A percentile compares a stretch with the other conserved stretches of the same genome.
Evolutionary conservation across 2,329 filamentous ascomycete genomes (phyloP).

Genomic region (Aaosphaeria pasadenensis): DNA sequence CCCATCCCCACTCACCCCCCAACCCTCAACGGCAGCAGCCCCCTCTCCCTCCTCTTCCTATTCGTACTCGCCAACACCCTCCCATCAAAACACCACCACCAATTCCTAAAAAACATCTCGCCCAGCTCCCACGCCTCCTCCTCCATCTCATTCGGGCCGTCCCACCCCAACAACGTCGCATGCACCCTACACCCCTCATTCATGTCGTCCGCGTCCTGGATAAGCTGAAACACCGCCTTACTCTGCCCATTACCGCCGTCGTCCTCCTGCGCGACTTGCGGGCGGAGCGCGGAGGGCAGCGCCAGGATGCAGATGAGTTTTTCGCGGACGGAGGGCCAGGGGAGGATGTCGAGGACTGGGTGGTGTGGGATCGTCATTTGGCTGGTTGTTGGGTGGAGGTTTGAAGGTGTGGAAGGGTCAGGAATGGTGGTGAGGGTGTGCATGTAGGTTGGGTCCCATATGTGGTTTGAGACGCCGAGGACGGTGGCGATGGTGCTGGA

Average conservation of each 20-base stretch:
- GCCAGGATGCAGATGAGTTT: conserved; percentile 52
- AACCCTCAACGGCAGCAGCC: conserved; percentile 25
- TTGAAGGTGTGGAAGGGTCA: conserved; percentile 12
- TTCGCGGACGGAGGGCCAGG: conserved; percentile 54
- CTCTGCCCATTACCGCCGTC: conserved; percentile 31
- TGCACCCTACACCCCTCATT: conserved; percentile 43
- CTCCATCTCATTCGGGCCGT: conserved; percentile 49
- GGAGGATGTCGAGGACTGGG: conserved; percentile 56
- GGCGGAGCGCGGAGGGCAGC: conserved; percentile 49
- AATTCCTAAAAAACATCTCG: conserved; percentile 56
- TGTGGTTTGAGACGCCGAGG: conserved; percentile 8
- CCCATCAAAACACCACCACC: conserved; percentile 60
- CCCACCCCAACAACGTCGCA: conserved; percentile 41
- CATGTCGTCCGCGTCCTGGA: conserved; percentile 57
- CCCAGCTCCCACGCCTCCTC: conserved; percentile 56
- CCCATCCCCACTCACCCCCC: no score
- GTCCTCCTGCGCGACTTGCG: conserved; percentile 40
- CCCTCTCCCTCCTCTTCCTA: conserved; percentile 47
- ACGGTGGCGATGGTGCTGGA: conserved; percentile 12
- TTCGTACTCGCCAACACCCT: conserved; percentile 55
- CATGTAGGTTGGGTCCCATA: conserved; percentile 17
- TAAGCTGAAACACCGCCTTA: conserved; percentile 50
- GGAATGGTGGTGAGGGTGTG: conserved; percentile 13
- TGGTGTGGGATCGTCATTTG: conserved; percentile 55
- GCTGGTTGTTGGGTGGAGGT: conserved; percentile 51